Evolutionary conservation across 495 filamentous ascomycete species (phyloP), one percentile per base, ranked within the genome.

Genomic region (Annulohypoxylon stygium): DNA sequence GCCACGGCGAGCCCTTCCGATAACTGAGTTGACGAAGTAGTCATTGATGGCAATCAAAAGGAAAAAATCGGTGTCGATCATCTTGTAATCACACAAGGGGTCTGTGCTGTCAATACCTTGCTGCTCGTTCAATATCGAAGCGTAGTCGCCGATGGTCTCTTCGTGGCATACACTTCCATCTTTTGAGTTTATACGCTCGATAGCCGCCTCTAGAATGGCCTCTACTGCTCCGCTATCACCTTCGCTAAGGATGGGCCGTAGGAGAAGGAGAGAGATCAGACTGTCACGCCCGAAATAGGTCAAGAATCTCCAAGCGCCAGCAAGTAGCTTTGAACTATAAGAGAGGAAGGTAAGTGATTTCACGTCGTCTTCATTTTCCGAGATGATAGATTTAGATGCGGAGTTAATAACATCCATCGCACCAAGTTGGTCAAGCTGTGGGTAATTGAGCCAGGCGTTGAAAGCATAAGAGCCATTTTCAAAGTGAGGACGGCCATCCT

Each of bases 201-300:
- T 73, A 7, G 89, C 88, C 9, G 88, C 83, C 0, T 78, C 83
- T 59, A 91, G 86, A 7, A 90, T 88, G 47, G 88, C 88, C 76
- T 91, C 89, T 36, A 89, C 81, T 9, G 88, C 86, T 33, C 87
- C 84, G 3, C 81, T 84, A 63, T 86, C 73, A 0, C 88, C 89
- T 54, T 82, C 79, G 67, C 88, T 90, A 7, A 91, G 81, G 9
- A 91, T 82, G 9, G 87, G 85, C 65, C 87, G 81, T 14, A 91
- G 73, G 2, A 91, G 79, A 10, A 91, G 81, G 25, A 85, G 76
- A 0, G 87, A 83, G 55, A 91, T 88, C 81, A 91, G 88, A 47
- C 85, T 88, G 69, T 91, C 89, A 4, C 89, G 85, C 2, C 89
- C 89, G 78, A 91, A 91, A 67, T 91, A 91, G 0, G 88, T 91